phyloP scores from a whole-genome alignment of 306 rosid genomes.

The Morella rubra region DNA sequence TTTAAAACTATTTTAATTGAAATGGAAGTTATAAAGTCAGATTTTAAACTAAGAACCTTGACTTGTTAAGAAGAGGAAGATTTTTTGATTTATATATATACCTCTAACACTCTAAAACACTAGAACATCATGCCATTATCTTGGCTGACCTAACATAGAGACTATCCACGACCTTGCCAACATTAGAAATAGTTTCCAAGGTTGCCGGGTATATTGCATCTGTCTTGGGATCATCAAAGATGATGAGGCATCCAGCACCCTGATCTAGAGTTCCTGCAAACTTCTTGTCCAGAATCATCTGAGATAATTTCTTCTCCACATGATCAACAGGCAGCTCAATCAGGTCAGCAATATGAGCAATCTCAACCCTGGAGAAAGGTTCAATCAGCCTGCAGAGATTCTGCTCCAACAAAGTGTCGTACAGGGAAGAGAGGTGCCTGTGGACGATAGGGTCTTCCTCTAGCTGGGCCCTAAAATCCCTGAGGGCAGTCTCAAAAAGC shows the following conservation, averaged over 20 bases:
- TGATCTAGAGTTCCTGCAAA: constrained; percentile 90
- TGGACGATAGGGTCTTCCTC: constrained; percentile 97
- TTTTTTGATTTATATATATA: too few species aligned
- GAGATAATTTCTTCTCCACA: constrained; percentile 57
- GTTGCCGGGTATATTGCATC: constrained; percentile 64
- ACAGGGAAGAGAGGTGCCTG: constrained; percentile 82
- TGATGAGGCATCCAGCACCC: constrained; percentile 74
- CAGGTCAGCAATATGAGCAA: constrained; percentile 79
- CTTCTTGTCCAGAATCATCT: constrained; percentile 60
- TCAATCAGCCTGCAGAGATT: constrained; percentile 92
- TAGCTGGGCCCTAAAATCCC: constrained; percentile 77
- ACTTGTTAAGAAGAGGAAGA: too few species aligned
- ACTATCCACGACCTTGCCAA: constrained; percentile 93
- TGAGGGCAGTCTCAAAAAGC: constrained; percentile 76
- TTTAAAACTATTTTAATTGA: too few species aligned
- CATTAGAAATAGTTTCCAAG: constrained; percentile 75
- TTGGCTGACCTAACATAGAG: constrained; percentile 92
- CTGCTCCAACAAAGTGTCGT: constrained; percentile 88
- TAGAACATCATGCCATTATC: constrained; percentile 67
- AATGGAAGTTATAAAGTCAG: too few species aligned
- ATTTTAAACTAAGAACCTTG: too few species aligned
- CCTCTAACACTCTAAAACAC: neutral
- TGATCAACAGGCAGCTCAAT: constrained; percentile 77
- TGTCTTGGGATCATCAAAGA: constrained; percentile 55
- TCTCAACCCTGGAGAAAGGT: constrained; percentile 95